Evolutionary conservation across 192 early-diverging fungal genomes (phyloP).

Genomic region (Backusella circina): DNA sequence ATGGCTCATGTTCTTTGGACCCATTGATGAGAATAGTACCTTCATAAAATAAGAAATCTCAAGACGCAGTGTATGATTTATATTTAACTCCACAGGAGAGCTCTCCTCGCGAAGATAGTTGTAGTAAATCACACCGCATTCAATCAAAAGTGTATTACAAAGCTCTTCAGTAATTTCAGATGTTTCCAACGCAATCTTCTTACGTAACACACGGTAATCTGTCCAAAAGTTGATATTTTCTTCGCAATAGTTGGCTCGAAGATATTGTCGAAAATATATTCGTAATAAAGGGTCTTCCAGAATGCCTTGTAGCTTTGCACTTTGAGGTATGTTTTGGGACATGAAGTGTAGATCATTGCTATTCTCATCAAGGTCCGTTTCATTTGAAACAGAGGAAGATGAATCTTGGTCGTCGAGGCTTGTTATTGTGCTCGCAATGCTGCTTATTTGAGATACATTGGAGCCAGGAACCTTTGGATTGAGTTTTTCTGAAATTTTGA

Average conservation of each 20-base stretch:
- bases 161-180: conserved; percentile 9
- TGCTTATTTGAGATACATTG: background rate
- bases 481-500: background rate
- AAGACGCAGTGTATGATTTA: conserved; percentile 43
- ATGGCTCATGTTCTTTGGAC: background rate
- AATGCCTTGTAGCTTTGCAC: conserved; percentile 52
- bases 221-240: conserved; percentile 67
- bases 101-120: conserved; percentile 40
- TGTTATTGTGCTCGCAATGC: background rate
- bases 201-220: conserved; percentile 40
- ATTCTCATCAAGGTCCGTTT: background rate
- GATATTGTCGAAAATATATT: conserved; percentile 54
- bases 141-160: conserved; percentile 33
- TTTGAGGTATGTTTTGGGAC: conserved; percentile 3
- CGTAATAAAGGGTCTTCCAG: conserved; percentile 46
- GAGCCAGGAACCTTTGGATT: background rate
- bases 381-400: background rate
- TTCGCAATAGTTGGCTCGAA: conserved; percentile 61
- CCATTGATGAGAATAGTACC: conserved; percentile 26
- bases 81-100: conserved; percentile 44
- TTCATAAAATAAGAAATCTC: conserved; percentile 45
- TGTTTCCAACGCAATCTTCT: conserved; percentile 28
- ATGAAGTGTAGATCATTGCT: background rate
- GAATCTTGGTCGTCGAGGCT: background rate
- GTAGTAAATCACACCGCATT: conserved; percentile 45